Evolutionary conservation across 495 filamentous ascomycete genomes (phyloP), one percentile per base, ranked within the genome.

Genomic region (Trichoderma parareesei): DNA sequence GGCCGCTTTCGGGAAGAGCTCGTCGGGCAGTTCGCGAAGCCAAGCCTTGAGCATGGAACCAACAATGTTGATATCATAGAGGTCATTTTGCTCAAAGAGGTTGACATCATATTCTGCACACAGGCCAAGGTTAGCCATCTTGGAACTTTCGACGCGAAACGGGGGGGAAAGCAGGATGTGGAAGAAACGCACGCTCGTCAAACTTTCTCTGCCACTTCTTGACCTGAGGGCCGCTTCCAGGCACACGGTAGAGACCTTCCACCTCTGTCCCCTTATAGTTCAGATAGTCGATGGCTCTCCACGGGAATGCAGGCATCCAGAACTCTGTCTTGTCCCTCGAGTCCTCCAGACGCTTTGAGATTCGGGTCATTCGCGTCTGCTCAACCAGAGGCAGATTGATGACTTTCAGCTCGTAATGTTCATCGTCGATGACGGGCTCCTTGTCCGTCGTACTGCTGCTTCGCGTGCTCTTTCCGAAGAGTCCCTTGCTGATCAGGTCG

Each of bases 231-330:
- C 87, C 89, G 71, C 90, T 92, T 37, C 92, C 92, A 38, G 92
- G 90, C 41, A 97, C 85, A 43, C 92, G 83, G 70, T 96, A 97
- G 9, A 97, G 80, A 7, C 92, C 92, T 74, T 96, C 92, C 63
- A 93, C 90, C 68, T 96, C 91, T 67, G 87, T 91, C 8, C 91
- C 92, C 70, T 90, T 92, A 71, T 90, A 90, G 71, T 97, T 96
- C 37, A 97, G 84, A 73, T 93, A 97, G 75, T 97, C 92, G 67
- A 97, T 94, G 38, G 89, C 93, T 62, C 92, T 81, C 84, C 92
- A 96, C 0, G 92, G 92, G 59, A 97, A 85, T 18, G 91, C 89
- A 0, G 92, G 92, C 91, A 97, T 94, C 92, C 92, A 97, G 71
- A 93, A 97, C 70, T 96, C 92, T 0, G 92, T 96, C 81, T 96